These are phyloP conservation scores for Globisporangium middletonii DNA, from an alignment of 352 stramenopile genomes.

Conservation along the genomic window DNA sequence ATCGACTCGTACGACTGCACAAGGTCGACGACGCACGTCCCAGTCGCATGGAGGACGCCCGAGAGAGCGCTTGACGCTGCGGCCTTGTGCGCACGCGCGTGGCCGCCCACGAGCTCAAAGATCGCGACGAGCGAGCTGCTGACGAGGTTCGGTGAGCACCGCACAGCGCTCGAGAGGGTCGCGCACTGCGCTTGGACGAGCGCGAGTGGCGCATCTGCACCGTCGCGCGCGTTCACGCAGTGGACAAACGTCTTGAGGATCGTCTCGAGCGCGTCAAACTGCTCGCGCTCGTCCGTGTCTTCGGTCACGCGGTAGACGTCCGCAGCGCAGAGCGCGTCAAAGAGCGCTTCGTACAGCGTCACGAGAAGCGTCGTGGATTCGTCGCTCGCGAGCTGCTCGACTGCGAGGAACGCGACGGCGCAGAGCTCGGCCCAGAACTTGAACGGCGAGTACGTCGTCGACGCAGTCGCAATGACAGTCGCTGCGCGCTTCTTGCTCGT, in stretches of 20 bases:
- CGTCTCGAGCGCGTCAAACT: constrained; percentile 77
- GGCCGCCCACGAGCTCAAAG: constrained; percentile 45
- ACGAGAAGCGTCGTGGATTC: constrained; percentile 25
- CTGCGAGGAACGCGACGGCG: constrained; percentile 45
- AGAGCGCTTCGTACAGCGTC: constrained; percentile 52
- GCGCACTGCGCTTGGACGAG: constrained; percentile 27
- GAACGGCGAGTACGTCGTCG: constrained; percentile 76
- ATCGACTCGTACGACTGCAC: constrained; percentile 80
- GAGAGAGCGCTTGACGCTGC: not conserved
- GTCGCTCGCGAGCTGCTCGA: constrained; percentile 13
- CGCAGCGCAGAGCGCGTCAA: constrained; percentile 48
- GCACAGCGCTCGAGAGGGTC: constrained; percentile 52
- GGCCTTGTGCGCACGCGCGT: constrained; percentile 11
- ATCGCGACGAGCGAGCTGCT: constrained; percentile 57
- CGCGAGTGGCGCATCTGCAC: not conserved
- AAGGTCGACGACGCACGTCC: constrained; percentile 44
- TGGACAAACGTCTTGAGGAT: constrained; percentile 53
- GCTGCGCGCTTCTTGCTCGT: constrained; percentile 70
- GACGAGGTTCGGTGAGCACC: constrained; percentile 72
- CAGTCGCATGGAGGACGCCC: constrained; percentile 13
- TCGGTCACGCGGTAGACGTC: constrained; percentile 85
- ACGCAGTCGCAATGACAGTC: constrained; percentile 68
- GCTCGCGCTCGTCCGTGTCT: constrained; percentile 73
- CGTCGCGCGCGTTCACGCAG: constrained; percentile 9
- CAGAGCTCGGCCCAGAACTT: constrained; percentile 85